phyloP scores from a whole-genome alignment of 495 filamentous ascomycete species.

The Evernia prunastri region DNA sequence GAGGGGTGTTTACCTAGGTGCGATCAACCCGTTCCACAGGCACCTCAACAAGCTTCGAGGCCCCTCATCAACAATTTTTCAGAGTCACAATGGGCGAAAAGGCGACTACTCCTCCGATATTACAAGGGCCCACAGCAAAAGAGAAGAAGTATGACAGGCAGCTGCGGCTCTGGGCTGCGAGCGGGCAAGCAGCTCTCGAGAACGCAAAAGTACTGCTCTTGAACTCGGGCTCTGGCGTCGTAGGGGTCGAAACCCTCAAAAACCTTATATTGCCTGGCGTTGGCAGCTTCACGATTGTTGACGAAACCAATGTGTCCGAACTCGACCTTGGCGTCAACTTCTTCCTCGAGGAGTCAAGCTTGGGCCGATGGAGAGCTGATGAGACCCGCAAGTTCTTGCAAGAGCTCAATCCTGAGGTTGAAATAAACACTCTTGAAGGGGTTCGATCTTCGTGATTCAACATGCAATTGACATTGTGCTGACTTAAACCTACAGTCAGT shows the following conservation, averaged over 20 bases:
- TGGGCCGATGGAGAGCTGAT: slow-evolving; percentile 77
- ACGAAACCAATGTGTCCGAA: slow-evolving; percentile 68
- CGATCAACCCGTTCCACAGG: neutral
- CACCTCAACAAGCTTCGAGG: neutral
- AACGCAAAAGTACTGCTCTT: slow-evolving; percentile 81
- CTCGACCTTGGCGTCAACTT: slow-evolving; percentile 92
- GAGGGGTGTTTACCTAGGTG: neutral
- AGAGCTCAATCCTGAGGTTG: slow-evolving; percentile 94
- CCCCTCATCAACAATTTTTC: neutral
- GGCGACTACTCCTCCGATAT: slow-evolving; percentile 22
- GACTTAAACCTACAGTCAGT: slow-evolving; percentile 31
- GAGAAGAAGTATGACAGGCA: slow-evolving; percentile 95
- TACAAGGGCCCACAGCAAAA: slow-evolving; percentile 62
- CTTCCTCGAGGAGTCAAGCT: slow-evolving; percentile 73
- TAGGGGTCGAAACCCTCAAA: slow-evolving; percentile 90
- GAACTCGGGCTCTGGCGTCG: slow-evolving; percentile 66
- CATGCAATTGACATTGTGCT: neutral
- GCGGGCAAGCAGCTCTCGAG: slow-evolving; percentile 83
- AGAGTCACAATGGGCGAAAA: slow-evolving; percentile 19
- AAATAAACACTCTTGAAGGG: slow-evolving; percentile 54
- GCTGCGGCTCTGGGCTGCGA: slow-evolving; percentile 90
- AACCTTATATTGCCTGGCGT: slow-evolving; percentile 92
- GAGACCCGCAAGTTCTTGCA: slow-evolving; percentile 65
- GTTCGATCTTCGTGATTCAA: slow-evolving; percentile 35
- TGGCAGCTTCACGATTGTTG: slow-evolving; percentile 89